Conservation (phyloP, 345 rosid genomes). For the Lumnitzera littorea region DNA sequence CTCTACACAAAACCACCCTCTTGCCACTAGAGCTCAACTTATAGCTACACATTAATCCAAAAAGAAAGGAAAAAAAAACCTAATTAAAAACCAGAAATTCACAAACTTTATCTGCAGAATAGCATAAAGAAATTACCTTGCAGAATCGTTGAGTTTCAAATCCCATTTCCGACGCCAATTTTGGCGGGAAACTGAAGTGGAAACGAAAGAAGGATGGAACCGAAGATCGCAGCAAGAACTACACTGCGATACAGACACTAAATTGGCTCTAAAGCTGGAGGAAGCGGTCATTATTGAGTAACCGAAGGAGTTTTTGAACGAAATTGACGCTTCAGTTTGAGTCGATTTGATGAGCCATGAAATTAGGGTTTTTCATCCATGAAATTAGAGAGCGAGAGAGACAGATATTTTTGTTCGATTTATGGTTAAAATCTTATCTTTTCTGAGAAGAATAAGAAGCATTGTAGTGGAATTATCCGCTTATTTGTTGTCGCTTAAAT, state of each 20-base stretch:
- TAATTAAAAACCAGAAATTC: neutral
- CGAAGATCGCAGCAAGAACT: slow-evolving; percentile 46
- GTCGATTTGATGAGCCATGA: slow-evolving; percentile 1
- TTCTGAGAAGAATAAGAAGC: neutral
- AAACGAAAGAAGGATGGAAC: slow-evolving; percentile 42
- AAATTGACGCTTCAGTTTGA: neutral
- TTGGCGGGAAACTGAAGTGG: slow-evolving; percentile 25
- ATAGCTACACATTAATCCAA: slow-evolving; percentile 8
- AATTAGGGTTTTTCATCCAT: neutral
- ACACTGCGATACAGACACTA: slow-evolving; percentile 37
- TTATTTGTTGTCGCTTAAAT: no score
- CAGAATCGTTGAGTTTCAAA: slow-evolving; percentile 19
- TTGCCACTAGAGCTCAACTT: slow-evolving; percentile 30
- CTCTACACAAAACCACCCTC: slow-evolving; percentile 49
- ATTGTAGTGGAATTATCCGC: no score
- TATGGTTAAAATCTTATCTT: slow-evolving; percentile 10
- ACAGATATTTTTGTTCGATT: neutral
- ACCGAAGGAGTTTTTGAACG: neutral
- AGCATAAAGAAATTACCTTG: slow-evolving; percentile 30
- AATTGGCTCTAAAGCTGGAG: slow-evolving; percentile 44
- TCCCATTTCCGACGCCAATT: slow-evolving; percentile 12
- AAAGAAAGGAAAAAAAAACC: neutral
- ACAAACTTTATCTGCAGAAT: neutral
- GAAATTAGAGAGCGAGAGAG: neutral
- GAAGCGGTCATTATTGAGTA: slow-evolving; percentile 40